Evolutionary conservation across 306 rosid genomes (phyloP).

Genomic region (Chamaecrista fasciculata): DNA sequence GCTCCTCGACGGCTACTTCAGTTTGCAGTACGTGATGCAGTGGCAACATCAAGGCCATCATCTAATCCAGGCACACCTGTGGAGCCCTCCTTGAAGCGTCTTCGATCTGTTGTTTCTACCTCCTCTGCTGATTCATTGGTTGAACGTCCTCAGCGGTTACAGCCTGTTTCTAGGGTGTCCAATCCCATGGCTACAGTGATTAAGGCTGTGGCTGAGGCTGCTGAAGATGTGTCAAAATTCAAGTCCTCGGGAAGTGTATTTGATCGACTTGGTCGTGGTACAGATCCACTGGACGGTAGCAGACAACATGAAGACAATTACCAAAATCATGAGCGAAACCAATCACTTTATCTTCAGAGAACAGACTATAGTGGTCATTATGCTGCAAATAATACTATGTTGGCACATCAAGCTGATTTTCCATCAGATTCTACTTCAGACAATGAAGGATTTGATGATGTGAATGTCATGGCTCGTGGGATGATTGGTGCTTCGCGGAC

Average conservation of each 20-base stretch:
- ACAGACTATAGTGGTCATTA: conserved; percentile 44
- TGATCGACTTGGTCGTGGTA: conserved; percentile 79
- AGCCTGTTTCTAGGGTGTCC: conserved; percentile 55
- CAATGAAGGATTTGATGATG: conserved; percentile 62
- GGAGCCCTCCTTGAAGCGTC: conserved; percentile 80
- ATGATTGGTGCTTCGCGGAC: conserved; percentile 42
- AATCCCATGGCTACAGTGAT: conserved; percentile 84
- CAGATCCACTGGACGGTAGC: conserved; percentile 38
- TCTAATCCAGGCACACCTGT: conserved; percentile 33
- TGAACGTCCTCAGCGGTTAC: conserved; percentile 53
- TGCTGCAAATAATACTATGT: conserved; percentile 36
- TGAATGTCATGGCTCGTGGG: conserved; percentile 37
- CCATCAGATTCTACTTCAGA: conserved; percentile 63
- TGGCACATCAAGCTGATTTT: conserved; percentile 56
- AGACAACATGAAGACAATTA: conserved; percentile 46
- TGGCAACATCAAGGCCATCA: conserved; percentile 60
- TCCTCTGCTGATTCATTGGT: conserved; percentile 48
- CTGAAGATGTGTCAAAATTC: conserved; percentile 75
- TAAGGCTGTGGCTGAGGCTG: conserved; percentile 94
- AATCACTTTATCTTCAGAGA: conserved; percentile 36
- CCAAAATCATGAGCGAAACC: conserved; percentile 46
- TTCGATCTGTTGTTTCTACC: conserved; percentile 85
- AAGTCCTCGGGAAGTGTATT: conserved; percentile 84
- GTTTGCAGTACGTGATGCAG: conserved; percentile 91
- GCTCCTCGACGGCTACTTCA: conserved; percentile 91